Conservation (phyloP, 345 rosid species). For the Microthlaspi erraticum region DNA sequence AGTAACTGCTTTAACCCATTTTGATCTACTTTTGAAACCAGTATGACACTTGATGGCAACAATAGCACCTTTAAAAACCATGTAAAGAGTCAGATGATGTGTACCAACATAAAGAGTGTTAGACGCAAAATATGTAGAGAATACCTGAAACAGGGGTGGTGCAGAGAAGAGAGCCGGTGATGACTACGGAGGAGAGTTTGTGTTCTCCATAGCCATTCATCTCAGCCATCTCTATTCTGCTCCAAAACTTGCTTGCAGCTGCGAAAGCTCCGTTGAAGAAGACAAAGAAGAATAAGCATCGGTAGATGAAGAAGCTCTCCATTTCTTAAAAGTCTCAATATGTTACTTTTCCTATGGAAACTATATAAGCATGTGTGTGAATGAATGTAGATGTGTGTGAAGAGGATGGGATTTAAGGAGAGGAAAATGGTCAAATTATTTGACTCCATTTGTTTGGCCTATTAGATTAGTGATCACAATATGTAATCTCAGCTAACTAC, state of each 20-base stretch:
- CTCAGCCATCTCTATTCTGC: constrained; percentile 42
- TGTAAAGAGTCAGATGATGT: not conserved
- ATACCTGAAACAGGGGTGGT: constrained; percentile 43
- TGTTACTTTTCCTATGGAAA: constrained; percentile 6
- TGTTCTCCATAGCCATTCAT: constrained; percentile 48
- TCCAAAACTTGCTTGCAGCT: constrained; percentile 41
- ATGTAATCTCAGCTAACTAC: constrained; percentile 41
- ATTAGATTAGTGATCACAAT: constrained; percentile 17
- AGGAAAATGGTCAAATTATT: not conserved
- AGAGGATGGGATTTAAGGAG: constrained; percentile 35
- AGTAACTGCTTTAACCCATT: constrained; percentile 42
- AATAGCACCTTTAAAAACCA: constrained; percentile 31
- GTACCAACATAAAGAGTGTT: not conserved
- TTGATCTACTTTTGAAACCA: constrained; percentile 28
- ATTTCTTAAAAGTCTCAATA: constrained; percentile 13
- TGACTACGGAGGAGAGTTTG: constrained; percentile 45
- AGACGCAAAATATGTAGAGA: not conserved
- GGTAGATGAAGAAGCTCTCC: constrained; percentile 33
- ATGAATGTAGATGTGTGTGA: constrained; percentile 6
- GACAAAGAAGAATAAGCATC: constrained; percentile 29
- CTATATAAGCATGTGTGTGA: not conserved
- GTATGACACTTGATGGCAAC: constrained; percentile 43
- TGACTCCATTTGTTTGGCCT: constrained; percentile 26
- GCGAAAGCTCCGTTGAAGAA: constrained; percentile 43
- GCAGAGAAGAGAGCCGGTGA: constrained; percentile 44